phyloP scores from a whole-genome alignment of 768 basidiomycete species.

The Tulasnella sp. region DNA sequence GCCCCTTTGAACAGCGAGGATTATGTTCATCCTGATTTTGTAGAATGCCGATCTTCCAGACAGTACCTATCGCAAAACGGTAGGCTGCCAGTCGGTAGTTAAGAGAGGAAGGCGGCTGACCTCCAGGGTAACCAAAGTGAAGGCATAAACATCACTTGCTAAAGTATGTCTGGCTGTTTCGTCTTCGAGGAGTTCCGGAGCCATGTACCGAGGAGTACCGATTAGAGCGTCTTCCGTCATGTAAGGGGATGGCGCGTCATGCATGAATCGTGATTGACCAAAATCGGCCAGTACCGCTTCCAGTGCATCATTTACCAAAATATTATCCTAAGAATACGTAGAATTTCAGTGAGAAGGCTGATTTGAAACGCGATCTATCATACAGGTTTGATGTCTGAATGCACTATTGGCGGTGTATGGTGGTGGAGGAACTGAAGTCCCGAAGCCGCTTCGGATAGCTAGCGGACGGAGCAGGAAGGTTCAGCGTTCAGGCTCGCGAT shows the following conservation, averaged over 20 bases:
- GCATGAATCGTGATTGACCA: slow-evolving; percentile 8
- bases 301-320: slow-evolving; percentile 1
- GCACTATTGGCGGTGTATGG: slow-evolving; percentile 1
- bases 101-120: not conserved
- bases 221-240: not conserved
- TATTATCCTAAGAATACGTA: not conserved
- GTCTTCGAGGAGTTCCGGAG: slow-evolving; percentile 10
- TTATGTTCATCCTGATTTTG: not conserved
- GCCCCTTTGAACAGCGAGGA: not conserved
- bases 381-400: slow-evolving; percentile 10
- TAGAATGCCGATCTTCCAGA: not conserved
- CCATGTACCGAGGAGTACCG: slow-evolving; percentile 11
- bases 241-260: not conserved
- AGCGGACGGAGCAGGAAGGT: not conserved
- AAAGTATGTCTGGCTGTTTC: not conserved
- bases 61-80: not conserved
- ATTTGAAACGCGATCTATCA: too few species aligned
- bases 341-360: not conserved
- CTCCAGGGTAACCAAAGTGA: slow-evolving; percentile 2
- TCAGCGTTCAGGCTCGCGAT: not conserved
- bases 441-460: slow-evolving; percentile 4
- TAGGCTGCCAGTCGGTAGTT: too few species aligned
- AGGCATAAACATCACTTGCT: slow-evolving; percentile 10
- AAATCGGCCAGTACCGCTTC: slow-evolving; percentile 11
- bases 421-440: slow-evolving; percentile 9